A percentile compares a stretch with the other conserved stretches of the same genome.
Evolutionary conservation across 768 basidiomycete genomes (phyloP).

Genomic region (Boletus subparvulus): DNA sequence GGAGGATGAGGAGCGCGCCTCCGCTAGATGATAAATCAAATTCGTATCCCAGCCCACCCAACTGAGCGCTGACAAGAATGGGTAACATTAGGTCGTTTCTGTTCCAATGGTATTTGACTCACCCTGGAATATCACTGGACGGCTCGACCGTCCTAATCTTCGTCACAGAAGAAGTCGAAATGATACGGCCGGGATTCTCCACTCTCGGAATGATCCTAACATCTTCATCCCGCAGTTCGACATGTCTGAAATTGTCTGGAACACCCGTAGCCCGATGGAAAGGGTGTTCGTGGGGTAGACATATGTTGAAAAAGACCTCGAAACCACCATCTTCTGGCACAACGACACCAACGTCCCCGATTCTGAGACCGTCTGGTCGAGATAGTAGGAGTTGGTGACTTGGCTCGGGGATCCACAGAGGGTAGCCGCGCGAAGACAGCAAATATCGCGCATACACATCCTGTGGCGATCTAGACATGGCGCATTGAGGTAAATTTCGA

Average conservation of each 20-base stretch:
- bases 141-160: not conserved
- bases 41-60: too few species aligned
- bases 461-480: constrained; percentile 6
- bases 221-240: constrained; percentile 11
- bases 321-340: constrained; percentile 33
- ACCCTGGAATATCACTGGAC: not conserved
- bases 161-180: constrained; percentile 1
- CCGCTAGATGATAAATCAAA: constrained; percentile 16
- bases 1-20: constrained; percentile 35
- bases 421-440: constrained; percentile 25
- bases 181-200: constrained; percentile 4
- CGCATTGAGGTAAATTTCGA: constrained; percentile 20
- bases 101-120: not conserved
- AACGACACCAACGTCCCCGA: constrained; percentile 39
- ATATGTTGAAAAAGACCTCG: constrained; percentile 38
- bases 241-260: constrained; percentile 26
- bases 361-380: constrained; percentile 26
- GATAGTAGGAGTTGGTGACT: constrained; percentile 19
- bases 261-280: constrained; percentile 18
- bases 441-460: constrained; percentile 19
- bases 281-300: too few species aligned
- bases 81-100: not conserved
- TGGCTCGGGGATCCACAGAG: too few species aligned
- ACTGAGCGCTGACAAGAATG: not conserved
- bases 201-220: not conserved